These are phyloP conservation scores for Fusarium pseudoanthophilum DNA, from an alignment of 2,329 filamentous ascomycete species.

Conservation along the genomic window DNA sequence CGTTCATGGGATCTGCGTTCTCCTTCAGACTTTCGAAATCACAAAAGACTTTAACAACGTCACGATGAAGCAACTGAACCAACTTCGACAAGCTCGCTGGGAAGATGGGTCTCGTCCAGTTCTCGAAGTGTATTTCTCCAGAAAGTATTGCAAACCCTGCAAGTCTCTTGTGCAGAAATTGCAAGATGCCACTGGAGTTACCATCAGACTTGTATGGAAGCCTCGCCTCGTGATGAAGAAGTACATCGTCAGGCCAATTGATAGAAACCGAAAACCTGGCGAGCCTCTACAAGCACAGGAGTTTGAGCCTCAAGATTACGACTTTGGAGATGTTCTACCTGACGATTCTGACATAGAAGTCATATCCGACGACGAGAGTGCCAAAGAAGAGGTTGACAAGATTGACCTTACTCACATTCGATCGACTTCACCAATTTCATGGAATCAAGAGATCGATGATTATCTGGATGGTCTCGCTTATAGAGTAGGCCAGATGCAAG, in stretches of 20 bases:
- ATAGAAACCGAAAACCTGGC: not conserved
- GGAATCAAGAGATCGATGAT: constrained; percentile 24
- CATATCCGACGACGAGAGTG: constrained; percentile 16
- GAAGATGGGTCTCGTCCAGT: constrained; percentile 42
- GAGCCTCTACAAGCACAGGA: not conserved
- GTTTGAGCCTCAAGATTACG: constrained; percentile 35
- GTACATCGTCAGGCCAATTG: constrained; percentile 28
- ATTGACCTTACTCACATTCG: constrained; percentile 36
- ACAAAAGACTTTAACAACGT: constrained; percentile 38
- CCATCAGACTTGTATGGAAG: constrained; percentile 44
- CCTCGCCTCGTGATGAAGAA: constrained; percentile 43
- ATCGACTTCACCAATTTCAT: constrained; percentile 13
- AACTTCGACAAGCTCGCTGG: constrained; percentile 40
- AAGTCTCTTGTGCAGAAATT: constrained; percentile 42
- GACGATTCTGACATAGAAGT: constrained; percentile 29
- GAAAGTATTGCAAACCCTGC: constrained; percentile 48
- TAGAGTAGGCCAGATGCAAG: constrained; percentile 48
- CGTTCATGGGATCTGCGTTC: constrained; percentile 45
- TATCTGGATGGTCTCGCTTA: constrained; percentile 47
- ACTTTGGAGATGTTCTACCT: constrained; percentile 36
- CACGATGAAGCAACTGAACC: constrained; percentile 31
- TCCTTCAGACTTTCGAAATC: constrained; percentile 45
- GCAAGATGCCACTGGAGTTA: constrained; percentile 43
- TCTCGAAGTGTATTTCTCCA: constrained; percentile 52
- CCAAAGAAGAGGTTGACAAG: constrained; percentile 10